Evolutionary conservation across 2,329 filamentous ascomycete species (phyloP), one percentile per base, ranked within the genome.

Genomic region (Diplodia intermedia): DNA sequence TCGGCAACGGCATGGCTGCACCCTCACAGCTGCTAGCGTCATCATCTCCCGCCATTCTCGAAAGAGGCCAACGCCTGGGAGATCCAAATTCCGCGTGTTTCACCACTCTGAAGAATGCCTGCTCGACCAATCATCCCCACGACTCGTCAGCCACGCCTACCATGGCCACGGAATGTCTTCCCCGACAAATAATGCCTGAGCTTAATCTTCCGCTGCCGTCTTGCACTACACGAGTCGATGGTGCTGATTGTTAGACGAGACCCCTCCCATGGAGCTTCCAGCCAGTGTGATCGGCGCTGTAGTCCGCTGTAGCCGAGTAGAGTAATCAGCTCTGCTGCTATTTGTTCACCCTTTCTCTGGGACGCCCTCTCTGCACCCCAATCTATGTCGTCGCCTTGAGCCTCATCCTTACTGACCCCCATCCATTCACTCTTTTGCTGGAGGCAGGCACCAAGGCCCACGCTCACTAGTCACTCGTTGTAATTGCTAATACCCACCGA

Each of bases 381-480:
- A 20, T 47, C 31, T 49, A 14, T 63, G 60, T 31, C 31, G 29
- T 63, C 47, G 60, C n/a, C 43, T 57, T 67, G 54, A 67, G 54
- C 55, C 54, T 43, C 54, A 60, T 18, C 53, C 31, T n/a, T 57
- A 40, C 65, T 8, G 65, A 67, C 65, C 60, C 12, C 60, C 60
- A 52, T 63, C 60, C 65, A 60, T 52, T 67, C 65, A 18, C 65
- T 67, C 65, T 53, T 60, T 67, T 52, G 53, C 65, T 55, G 38
- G 54, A 54, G 53, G 43, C 38, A n/a, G 54, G 65, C 60, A 18
- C 38, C 54, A 52, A 29, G 53, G 23, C 15, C 52, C 29, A 49
- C 65, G 11, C 63, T 66, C 65, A 38, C 65, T 57, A 67, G 65
- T 60, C 65, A 60, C 36, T 67, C 65, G 40, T 66, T 63, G 43